Conservation (phyloP, 805 yeast genomes). For the Candida tallmaniae region DNA sequence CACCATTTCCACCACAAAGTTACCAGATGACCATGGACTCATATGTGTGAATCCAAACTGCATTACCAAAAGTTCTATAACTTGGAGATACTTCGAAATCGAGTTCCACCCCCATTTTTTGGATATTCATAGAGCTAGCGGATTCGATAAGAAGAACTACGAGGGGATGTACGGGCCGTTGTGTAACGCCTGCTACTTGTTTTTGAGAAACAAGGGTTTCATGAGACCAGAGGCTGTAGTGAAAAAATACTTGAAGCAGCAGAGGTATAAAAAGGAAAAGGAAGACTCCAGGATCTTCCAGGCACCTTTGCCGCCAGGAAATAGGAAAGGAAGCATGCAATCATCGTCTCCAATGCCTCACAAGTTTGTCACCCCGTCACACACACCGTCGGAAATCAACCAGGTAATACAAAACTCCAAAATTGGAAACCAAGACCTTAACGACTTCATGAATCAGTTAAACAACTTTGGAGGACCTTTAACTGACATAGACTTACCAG, state of each 20-base stretch:
- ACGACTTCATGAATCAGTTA: constrained; percentile 38
- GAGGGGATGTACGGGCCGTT: constrained; percentile 46
- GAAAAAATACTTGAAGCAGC: constrained; percentile 42
- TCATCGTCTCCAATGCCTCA: constrained; percentile 26
- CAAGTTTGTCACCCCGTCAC: constrained; percentile 37
- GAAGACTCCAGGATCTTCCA: constrained; percentile 4
- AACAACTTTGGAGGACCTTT: constrained; percentile 41
- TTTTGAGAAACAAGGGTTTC: constrained; percentile 38
- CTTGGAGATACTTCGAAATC: constrained; percentile 43
- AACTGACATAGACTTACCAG: constrained; percentile 42
- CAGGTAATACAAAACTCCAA: constrained; percentile 29
- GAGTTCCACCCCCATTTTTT: constrained; percentile 34
- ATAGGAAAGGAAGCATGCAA: constrained; percentile 13
- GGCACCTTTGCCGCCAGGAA: constrained; percentile 9
- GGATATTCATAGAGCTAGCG: constrained; percentile 32
- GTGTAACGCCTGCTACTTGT: constrained; percentile 43
- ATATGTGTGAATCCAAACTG: constrained; percentile 39
- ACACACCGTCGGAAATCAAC: constrained; percentile 34
- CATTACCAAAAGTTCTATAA: constrained; percentile 32
- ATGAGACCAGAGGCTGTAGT: constrained; percentile 45
- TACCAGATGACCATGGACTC: constrained; percentile 37
- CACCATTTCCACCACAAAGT: constrained; percentile 33
- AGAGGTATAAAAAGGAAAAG: constrained; percentile 32
- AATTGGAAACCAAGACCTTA: constrained; percentile 31
- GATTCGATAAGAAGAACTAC: constrained; percentile 36